Percentiles rank a stretch among this genome's conserved stretches.
Evolutionary conservation across 2,329 filamentous ascomycete genomes (phyloP).

Genomic region (Domatiomyces globalis): DNA sequence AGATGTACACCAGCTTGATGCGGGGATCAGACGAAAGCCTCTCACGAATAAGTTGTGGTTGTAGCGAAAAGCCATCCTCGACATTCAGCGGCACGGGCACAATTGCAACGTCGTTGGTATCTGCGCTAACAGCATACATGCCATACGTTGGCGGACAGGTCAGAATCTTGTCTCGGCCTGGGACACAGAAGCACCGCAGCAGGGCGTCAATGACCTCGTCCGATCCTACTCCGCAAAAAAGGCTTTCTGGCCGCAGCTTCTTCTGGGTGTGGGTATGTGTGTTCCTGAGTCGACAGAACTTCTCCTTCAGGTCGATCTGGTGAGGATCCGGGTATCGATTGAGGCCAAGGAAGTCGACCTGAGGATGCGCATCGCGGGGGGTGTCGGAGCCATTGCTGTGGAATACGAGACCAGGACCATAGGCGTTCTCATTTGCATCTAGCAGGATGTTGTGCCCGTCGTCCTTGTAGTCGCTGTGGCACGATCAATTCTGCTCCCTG

Average conservation of each 20-base stretch:
- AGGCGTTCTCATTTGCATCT: slow-evolving; percentile 96
- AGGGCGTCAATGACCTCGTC: slow-evolving; percentile 95
- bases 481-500: slow-evolving; percentile 21
- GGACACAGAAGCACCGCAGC: slow-evolving; percentile 81
- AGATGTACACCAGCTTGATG: slow-evolving; percentile 85
- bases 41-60: slow-evolving; percentile 53
- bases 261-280: slow-evolving; percentile 65
- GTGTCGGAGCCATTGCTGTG: slow-evolving; percentile 29
- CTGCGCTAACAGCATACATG: slow-evolving; percentile 92
- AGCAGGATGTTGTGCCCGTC: slow-evolving; percentile 91
- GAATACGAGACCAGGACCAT: slow-evolving; percentile 60
- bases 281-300: slow-evolving; percentile 76
- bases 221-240: slow-evolving; percentile 90
- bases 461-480: slow-evolving; percentile 85
- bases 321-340: slow-evolving; percentile 96
- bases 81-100: slow-evolving; percentile 71
- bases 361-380: slow-evolving; percentile 33
- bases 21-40: slow-evolving; percentile 47
- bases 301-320: slow-evolving; percentile 72
- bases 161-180: slow-evolving; percentile 76
- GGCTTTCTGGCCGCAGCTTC: slow-evolving; percentile 59
- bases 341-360: slow-evolving; percentile 65
- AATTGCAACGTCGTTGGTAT: slow-evolving; percentile 80
- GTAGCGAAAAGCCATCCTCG: slow-evolving; percentile 58
- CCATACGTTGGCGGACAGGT: slow-evolving; percentile 95